Evolutionary conservation across 2,329 filamentous ascomycete genomes (phyloP).

Genomic region (Mariannaea elegans): DNA sequence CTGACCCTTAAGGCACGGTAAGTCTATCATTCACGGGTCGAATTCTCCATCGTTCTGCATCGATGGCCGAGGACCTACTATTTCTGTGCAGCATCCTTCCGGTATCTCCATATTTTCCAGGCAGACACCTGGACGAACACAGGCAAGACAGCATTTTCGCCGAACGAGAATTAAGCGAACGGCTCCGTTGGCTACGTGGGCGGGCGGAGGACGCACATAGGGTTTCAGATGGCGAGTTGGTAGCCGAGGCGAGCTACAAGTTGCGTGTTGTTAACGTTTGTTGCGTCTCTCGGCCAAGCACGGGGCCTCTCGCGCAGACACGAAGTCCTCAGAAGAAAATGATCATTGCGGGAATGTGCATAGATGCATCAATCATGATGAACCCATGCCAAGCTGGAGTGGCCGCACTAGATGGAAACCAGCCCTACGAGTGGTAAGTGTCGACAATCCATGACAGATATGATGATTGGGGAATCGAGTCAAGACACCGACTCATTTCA

Average conservation of each 20-base stretch:
- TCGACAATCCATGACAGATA: too few species aligned
- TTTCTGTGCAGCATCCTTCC: not conserved
- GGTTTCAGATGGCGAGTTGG: not conserved
- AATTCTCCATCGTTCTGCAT: constrained; percentile 12
- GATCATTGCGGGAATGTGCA: not conserved
- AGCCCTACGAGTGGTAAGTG: constrained; percentile 15
- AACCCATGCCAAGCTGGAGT: constrained; percentile 1
- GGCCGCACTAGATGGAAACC: not conserved
- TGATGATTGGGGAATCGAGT: too few species aligned
- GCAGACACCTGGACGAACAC: constrained; percentile 10
- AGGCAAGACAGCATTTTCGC: not conserved
- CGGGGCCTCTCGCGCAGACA: not conserved
- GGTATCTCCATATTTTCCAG: constrained; percentile 16
- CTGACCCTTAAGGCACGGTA: not conserved
- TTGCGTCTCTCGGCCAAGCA: not conserved
- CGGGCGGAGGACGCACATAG: not conserved
- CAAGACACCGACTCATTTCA: not conserved
- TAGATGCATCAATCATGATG: not conserved
- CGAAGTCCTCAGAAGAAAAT: not conserved
- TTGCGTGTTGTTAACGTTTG: not conserved
- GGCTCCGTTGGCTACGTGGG: constrained; percentile 12
- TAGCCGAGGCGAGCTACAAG: not conserved
- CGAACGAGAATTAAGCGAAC: not conserved
- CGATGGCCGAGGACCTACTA: not conserved
- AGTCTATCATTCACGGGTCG: constrained; percentile 7